Percentiles rank a stretch among this genome's conserved stretches.
Evolutionary conservation across 345 rosid genomes (phyloP).

Genomic region (Pistacia vera): DNA sequence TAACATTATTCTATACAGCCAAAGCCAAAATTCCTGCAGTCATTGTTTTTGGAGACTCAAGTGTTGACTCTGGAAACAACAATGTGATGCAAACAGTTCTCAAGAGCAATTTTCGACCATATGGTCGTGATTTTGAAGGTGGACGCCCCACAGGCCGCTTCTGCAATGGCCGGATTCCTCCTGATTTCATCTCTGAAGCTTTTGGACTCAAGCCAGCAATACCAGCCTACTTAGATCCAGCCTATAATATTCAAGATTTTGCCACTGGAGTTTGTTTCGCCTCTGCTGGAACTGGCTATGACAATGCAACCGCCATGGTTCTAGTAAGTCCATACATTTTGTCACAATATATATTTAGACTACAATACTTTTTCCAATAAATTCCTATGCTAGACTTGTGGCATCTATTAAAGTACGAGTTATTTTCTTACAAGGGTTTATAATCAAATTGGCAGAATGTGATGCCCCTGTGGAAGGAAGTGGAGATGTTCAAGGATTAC

Average conservation of each 20-base stretch:
- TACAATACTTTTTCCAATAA: no score
- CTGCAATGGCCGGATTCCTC: slow-evolving; percentile 57
- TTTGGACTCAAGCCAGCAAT: slow-evolving; percentile 51
- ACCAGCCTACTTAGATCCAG: slow-evolving; percentile 64
- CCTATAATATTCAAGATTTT: slow-evolving; percentile 46
- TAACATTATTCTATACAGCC: neutral
- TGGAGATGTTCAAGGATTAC: slow-evolving; percentile 55
- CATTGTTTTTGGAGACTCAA: slow-evolving; percentile 63
- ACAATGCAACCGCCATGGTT: slow-evolving; percentile 50
- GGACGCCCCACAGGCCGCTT: slow-evolving; percentile 55
- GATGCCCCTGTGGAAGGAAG: slow-evolving; percentile 60
- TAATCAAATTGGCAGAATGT: slow-evolving; percentile 45
- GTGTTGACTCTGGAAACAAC: slow-evolving; percentile 63
- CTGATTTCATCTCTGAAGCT: slow-evolving; percentile 56
- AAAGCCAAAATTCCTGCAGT: slow-evolving; percentile 41
- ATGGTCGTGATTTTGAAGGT: slow-evolving; percentile 56
- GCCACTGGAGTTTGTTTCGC: slow-evolving; percentile 60
- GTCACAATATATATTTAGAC: no score
- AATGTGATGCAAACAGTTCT: slow-evolving; percentile 42
- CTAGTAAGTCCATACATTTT: slow-evolving; percentile 37
- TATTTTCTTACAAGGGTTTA: no score
- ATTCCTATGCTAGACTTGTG: no score
- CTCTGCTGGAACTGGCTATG: slow-evolving; percentile 66
- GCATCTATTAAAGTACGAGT: no score
- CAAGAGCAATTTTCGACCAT: slow-evolving; percentile 59